Percentiles rank a stretch among this genome's conserved stretches.
phyloP scores from a whole-genome alignment of 306 rosid genomes.

The Cucumis melo region DNA sequence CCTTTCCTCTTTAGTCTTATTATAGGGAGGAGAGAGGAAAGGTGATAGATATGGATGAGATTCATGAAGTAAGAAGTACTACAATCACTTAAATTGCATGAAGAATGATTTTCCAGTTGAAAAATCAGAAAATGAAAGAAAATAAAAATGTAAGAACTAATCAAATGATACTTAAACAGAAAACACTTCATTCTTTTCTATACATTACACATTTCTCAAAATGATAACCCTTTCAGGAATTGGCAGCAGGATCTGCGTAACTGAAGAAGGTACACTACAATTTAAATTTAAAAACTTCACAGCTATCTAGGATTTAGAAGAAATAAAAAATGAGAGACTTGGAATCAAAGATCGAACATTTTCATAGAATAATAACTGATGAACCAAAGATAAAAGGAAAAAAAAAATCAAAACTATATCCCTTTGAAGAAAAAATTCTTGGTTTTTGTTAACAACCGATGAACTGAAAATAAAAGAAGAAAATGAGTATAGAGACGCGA shows the following conservation, averaged over 20 bases:
- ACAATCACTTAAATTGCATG: neutral
- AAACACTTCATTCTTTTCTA: neutral
- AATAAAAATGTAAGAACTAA: neutral
- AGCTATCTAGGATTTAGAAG: neutral
- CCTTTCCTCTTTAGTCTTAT: too few relatives aligned
- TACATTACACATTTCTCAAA: neutral
- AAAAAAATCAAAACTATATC: neutral
- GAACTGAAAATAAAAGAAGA: neutral
- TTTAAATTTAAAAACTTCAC: neutral
- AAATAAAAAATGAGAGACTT: neutral
- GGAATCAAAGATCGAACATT: neutral
- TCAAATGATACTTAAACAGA: neutral
- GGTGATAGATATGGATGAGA: conserved; percentile 9
- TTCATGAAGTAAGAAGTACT: neutral
- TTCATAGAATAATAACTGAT: neutral
- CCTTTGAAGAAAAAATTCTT: too few relatives aligned
- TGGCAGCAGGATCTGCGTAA: neutral
- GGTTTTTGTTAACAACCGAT: neutral
- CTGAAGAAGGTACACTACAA: neutral
- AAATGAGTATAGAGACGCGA: neutral
- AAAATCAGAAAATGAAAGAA: neutral
- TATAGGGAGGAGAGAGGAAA: neutral
- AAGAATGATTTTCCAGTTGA: neutral
- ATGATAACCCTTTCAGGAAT: neutral
- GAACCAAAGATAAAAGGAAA: neutral